Evolutionary conservation across 805 yeast genomes (phyloP), one percentile per base, ranked within the genome.

Genomic region (Candida ulmi): DNA sequence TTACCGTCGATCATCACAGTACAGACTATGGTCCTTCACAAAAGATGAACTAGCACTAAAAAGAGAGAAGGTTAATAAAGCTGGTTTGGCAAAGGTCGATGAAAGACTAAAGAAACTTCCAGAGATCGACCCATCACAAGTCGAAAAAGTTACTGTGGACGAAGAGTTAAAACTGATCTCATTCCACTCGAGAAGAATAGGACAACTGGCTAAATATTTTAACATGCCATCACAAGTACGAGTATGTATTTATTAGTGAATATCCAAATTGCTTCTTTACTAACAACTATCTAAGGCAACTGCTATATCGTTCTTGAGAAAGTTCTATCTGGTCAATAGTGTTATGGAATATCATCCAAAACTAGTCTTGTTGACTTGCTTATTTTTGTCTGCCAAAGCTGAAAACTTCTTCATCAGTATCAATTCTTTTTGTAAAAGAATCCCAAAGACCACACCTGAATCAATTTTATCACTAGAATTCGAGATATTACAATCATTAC

Each of bases 291-390:
- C 32, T 16, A 21, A 28, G 53, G 76, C 96, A 11, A 88, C 98
- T 0, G 95, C 98, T 0, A 73, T 88, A 6, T 71, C 87, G 8
- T 93, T 83, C 54, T 76, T 93, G 57, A 77, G 80, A 55, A 78
- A 81, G 55, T 93, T 93, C 59, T 93, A 81, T 58, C 66, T 93
- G 29, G 71, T 72, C 18, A 79, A 88, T 57, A 80, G 91, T 21
- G 91, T 85, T 21, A 80, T 88, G 88, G 88, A 88, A 48, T 77
- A 75, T 52, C 93, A 87, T 52, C 99, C 99, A 11, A 85, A 86
- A 54, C 74, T 79, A 43, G 71, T 93, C 16, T 70, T 93, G n/a
- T 66, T 78, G 39, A 83, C 95, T 2, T 83, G 95, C 46, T 73
- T 93, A 11, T 93, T 88, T 58, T 66, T 93, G 26, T 96, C 97